A percentile compares a stretch with the other conserved stretches of the same genome.
These are phyloP conservation scores for Metschnikowia matae DNA, from an alignment of 805 yeast species.

Conservation along the genomic window DNA sequence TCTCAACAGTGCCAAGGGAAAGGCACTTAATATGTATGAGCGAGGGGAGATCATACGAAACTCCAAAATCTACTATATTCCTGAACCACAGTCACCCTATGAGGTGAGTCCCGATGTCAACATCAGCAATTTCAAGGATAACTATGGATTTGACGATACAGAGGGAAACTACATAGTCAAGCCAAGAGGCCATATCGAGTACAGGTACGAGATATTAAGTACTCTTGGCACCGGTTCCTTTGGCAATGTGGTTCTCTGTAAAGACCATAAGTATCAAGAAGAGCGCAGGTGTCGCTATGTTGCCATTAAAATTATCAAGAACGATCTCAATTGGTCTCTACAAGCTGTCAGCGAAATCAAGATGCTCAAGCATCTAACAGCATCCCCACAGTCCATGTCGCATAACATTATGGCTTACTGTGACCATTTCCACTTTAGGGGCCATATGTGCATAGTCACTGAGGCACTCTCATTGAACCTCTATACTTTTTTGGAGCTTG, in stretches of 20 bases:
- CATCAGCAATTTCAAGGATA: constrained; percentile 37
- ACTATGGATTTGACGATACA: constrained; percentile 71
- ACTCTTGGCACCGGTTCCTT: constrained; percentile 76
- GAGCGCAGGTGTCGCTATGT: constrained; percentile 36
- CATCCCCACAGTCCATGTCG: constrained; percentile 11
- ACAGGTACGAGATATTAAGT: constrained; percentile 59
- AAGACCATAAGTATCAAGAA: constrained; percentile 52
- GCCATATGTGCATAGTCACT: constrained; percentile 77
- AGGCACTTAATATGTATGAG: constrained; percentile 50
- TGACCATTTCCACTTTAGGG: constrained; percentile 73
- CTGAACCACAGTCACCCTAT: constrained; percentile 20
- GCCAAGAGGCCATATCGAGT: constrained; percentile 69
- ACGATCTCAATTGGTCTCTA: constrained; percentile 65
- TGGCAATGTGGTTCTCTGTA: constrained; percentile 70
- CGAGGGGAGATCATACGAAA: constrained; percentile 55
- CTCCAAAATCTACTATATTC: constrained; percentile 48
- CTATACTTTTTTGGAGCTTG: constrained; percentile 53
- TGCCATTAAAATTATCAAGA: constrained; percentile 77
- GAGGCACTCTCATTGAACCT: constrained; percentile 68
- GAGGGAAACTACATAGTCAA: constrained; percentile 56
- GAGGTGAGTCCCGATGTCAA: constrained; percentile 23
- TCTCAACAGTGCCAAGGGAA: constrained; percentile 2
- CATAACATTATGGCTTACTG: constrained; percentile 47
- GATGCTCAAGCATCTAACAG: constrained; percentile 47
- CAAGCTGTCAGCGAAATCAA: constrained; percentile 79